Evolutionary conservation across 1,284 basidiomycete species (phyloP), one percentile per base, ranked within the genome.

Genomic region (Prillingera fragicola): DNA sequence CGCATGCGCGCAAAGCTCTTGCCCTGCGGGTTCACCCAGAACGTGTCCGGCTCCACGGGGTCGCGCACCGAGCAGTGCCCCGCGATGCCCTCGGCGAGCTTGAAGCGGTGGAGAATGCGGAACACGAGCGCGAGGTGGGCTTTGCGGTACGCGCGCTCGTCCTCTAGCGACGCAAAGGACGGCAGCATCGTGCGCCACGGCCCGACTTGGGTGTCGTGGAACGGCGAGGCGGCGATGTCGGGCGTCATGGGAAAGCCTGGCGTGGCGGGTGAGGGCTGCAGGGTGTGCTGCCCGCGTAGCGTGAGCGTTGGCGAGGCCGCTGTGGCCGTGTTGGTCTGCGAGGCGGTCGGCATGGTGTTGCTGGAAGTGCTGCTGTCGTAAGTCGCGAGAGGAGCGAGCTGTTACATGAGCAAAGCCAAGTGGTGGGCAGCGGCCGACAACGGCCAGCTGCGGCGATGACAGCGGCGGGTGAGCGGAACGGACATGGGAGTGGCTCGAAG

Each of bases 21-120:
- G 32, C 62, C 63, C 31, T 64, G 60, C 9, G 63, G 60, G 48
- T 66, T 66, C 15, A 68, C 63, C 62, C 62, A 68, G 56, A 66
- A 68, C 10, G 62, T 62, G 31, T 59, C 45, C 4, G 65, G 63
- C 33, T 68, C 60, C 24, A 68, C 52, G 15, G 63, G 63, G 43
- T 65, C 63, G 26, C 63, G 55, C 3, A 59, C 56, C 15, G 48
- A 54, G 50, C 63, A 66, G 53, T 68, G 65, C 3, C 65, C 65
- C 12, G 61, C 60, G 21, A 68, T 58, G 6, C 65, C 65, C 43
- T 68, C 65, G 10, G 61, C 57, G 0, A 65, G 50, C 12, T 45
- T 47, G 40, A 54, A 50, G 8, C 65, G 52, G 41, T 63, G 61
- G 24, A 68, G 43, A 28, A 61, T 59, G 12, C 65, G 48, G 43